Evolutionary conservation across 2,329 filamentous ascomycete species (phyloP).

Genomic region (Aspergillus ochraceus): DNA sequence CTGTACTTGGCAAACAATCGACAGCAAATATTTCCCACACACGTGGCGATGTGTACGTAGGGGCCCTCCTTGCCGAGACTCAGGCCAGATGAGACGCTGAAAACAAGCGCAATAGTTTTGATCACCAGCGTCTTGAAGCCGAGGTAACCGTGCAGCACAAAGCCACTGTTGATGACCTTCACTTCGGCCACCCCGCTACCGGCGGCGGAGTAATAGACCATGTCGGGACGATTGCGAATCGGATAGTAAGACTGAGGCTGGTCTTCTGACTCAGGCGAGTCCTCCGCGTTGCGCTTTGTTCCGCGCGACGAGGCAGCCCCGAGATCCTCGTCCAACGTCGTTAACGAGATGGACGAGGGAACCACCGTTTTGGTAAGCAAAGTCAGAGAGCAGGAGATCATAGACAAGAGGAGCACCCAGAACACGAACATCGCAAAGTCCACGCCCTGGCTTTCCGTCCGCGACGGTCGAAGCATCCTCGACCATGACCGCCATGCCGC

Average conservation of each 20-base stretch:
- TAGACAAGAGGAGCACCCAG: conserved; percentile 68
- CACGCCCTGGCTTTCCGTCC: conserved; percentile 57
- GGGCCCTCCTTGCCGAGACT: conserved; percentile 94
- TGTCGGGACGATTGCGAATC: conserved; percentile 57
- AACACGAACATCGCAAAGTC: conserved; percentile 76
- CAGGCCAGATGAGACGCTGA: conserved; percentile 89
- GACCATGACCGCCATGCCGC: conserved; percentile 66
- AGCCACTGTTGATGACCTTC: conserved; percentile 95
- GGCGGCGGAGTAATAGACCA: conserved; percentile 93
- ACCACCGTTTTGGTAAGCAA: conserved; percentile 92
- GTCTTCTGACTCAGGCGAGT: conserved; percentile 40
- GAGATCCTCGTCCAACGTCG: conserved; percentile 90
- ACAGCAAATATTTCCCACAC: conserved; percentile 91
- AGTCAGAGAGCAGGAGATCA: conserved; percentile 74
- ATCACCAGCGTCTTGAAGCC: conserved; percentile 82
- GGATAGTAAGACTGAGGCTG: conserved; percentile 39
- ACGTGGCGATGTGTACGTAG: conserved; percentile 96
- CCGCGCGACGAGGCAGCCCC: conserved; percentile 61
- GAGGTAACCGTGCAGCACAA: conserved; percentile 93
- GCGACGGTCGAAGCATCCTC: conserved; percentile 58
- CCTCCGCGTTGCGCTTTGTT: conserved; percentile 46
- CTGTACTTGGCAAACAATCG: conserved; percentile 95
- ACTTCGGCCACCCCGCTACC: conserved; percentile 97
- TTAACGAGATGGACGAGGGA: conserved; percentile 80
- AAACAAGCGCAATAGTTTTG: conserved; percentile 78